These are phyloP conservation scores for Physcomitrium patens DNA, from an alignment of 225 moss, liverwort and hornwort species.

Conservation along the genomic window DNA sequence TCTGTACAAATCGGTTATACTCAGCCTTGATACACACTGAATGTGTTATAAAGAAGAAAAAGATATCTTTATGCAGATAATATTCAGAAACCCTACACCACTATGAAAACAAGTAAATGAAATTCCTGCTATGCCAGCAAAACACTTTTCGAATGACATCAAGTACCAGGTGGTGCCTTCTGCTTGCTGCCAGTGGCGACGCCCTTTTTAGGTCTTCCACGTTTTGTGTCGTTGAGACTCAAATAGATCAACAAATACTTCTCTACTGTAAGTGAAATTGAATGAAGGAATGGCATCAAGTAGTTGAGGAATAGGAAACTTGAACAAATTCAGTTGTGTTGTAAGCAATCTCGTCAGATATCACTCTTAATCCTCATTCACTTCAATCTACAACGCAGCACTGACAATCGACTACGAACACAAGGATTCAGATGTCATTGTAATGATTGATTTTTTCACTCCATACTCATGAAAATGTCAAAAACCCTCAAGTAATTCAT, in stretches of 20 bases:
- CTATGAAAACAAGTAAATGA: conserved; percentile 4
- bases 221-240: conserved; percentile 28
- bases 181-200: conserved; percentile 31
- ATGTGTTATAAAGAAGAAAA: conserved; percentile 16
- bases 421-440: not conserved
- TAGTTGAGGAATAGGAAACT: not conserved
- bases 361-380: not conserved
- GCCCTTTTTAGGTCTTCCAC: conserved; percentile 10
- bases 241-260: conserved; percentile 48
- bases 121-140: conserved; percentile 12
- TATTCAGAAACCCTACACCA: conserved; percentile 20
- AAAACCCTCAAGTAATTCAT: not conserved
- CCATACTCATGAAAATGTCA: conserved; percentile 5
- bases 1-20: conserved; percentile 31
- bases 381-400: conserved; percentile 10
- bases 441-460: conserved; percentile 1
- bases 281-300: conserved; percentile 42
- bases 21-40: conserved; percentile 13
- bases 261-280: conserved; percentile 35
- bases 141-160: not conserved
- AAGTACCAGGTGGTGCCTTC: conserved; percentile 37
- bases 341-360: not conserved
- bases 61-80: not conserved
- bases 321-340: conserved; percentile 6
- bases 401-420: conserved; percentile 4